Evolutionary conservation across 352 stramenopile species (phyloP).

Genomic region (Globisporangium iwayamae): DNA sequence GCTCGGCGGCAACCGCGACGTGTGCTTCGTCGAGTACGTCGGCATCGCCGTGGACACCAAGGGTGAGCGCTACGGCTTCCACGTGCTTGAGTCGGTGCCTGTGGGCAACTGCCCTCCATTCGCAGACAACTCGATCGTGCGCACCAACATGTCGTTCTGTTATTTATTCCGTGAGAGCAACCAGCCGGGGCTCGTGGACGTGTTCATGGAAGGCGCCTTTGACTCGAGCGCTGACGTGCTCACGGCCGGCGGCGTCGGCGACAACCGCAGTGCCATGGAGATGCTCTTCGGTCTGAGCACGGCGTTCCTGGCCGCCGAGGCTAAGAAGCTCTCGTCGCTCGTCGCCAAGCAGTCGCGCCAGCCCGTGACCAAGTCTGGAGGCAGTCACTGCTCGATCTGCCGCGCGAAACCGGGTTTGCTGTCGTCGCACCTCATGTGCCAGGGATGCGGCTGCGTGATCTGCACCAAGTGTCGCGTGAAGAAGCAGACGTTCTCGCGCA

Average conservation of each 20-base stretch:
- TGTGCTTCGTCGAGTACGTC: slow-evolving; percentile 67
- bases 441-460: slow-evolving; percentile 67
- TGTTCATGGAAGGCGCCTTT: slow-evolving; percentile 71
- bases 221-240: slow-evolving; percentile 59
- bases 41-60: slow-evolving; percentile 50
- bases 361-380: slow-evolving; percentile 29
- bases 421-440: slow-evolving; percentile 49
- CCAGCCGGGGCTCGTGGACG: slow-evolving; percentile 48
- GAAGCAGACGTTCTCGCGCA: slow-evolving; percentile 48
- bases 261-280: slow-evolving; percentile 64
- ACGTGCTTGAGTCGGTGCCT: slow-evolving; percentile 58
- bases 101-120: slow-evolving; percentile 62
- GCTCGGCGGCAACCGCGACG: slow-evolving; percentile 68
- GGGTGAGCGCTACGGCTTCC: slow-evolving; percentile 59
- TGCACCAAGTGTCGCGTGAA: slow-evolving; percentile 74
- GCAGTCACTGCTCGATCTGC: slow-evolving; percentile 61
- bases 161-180: slow-evolving; percentile 64
- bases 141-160: slow-evolving; percentile 64
- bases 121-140: slow-evolving; percentile 73
- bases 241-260: slow-evolving; percentile 60
- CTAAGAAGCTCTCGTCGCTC: slow-evolving; percentile 68
- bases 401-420: slow-evolving; percentile 49
- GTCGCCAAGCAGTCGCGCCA: slow-evolving; percentile 40
- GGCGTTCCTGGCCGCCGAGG: slow-evolving; percentile 42
- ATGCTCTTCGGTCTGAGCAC: slow-evolving; percentile 55